Conservation (phyloP, 208 protist species). For the Wallacemonas rigidus region DNA sequence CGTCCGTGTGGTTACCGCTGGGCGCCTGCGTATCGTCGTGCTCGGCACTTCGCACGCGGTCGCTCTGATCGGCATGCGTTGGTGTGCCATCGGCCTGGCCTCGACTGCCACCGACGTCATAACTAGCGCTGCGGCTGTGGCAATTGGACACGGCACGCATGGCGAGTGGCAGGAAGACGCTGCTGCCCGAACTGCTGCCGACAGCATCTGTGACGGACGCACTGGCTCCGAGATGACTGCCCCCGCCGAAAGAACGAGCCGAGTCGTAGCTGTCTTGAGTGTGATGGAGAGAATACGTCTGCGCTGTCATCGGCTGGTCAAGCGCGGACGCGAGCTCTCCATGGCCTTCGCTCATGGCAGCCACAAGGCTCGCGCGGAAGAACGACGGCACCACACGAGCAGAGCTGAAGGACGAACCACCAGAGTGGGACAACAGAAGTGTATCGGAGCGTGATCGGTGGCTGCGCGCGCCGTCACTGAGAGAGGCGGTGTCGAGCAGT, state of each 20-base stretch:
- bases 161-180: background rate
- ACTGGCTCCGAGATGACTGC: conserved; percentile 13
- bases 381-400: conserved; percentile 12
- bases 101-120: too few relatives aligned
- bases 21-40: background rate
- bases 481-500: background rate
- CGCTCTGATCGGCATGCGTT: too few relatives aligned
- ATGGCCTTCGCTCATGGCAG: conserved; percentile 1
- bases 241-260: background rate
- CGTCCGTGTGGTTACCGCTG: background rate
- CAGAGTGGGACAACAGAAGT: background rate
- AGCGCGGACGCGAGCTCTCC: background rate
- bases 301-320: conserved; percentile 11
- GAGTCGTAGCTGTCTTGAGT: conserved; percentile 15
- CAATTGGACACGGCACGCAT: too few relatives aligned
- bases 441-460: conserved; percentile 9
- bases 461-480: conserved; percentile 10
- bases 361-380: conserved; percentile 12
- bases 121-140: too few relatives aligned
- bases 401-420: conserved; percentile 1
- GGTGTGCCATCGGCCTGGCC: too few relatives aligned
- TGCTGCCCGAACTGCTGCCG: conserved; percentile 16
- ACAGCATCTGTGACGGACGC: background rate
- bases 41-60: too few relatives aligned
- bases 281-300: conserved; percentile 13